These are phyloP conservation scores for Olyra latifolia DNA, from an alignment of 176 grass and related monocot species.

Conservation along the genomic window DNA sequence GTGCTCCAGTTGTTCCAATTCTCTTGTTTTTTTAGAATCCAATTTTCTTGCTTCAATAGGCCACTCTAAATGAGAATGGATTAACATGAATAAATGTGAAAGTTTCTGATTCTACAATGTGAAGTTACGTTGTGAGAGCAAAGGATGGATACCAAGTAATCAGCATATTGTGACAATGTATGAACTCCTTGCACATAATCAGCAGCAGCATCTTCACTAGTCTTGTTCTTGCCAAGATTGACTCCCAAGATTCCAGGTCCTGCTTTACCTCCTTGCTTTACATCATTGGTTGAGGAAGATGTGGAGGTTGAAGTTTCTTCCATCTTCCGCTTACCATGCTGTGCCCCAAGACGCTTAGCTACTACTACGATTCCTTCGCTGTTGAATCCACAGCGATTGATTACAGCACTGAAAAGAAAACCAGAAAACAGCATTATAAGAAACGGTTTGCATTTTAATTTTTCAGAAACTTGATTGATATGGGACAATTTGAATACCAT, in stretches of 20 bases:
- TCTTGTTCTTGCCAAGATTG: conserved; percentile 98
- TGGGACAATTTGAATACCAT: not conserved
- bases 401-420: conserved; percentile 59
- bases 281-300: conserved; percentile 33
- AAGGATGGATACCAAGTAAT: conserved; percentile 80
- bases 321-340: conserved; percentile 99
- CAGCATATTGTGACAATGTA: conserved; percentile 97
- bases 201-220: conserved; percentile 86
- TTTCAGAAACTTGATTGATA: conserved; percentile 7
- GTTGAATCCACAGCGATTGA: conserved; percentile 95
- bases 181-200: conserved; percentile 99
- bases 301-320: conserved; percentile 72
- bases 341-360: conserved; percentile 93
- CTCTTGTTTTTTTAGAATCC: too few species aligned
- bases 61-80: not conserved
- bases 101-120: conserved; percentile 1
- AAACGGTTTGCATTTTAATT: not conserved
- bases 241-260: conserved; percentile 95
- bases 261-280: conserved; percentile 91
- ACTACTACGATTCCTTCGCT: conserved; percentile 93
- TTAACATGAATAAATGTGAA: not conserved
- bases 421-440: conserved; percentile 22
- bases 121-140: conserved; percentile 12
- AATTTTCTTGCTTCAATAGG: not conserved
- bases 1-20: not conserved